Evolutionary conservation across 139 green algal species (phyloP), one percentile per base, ranked within the genome.

Genomic region (Raphidocelis subcapitata): DNA sequence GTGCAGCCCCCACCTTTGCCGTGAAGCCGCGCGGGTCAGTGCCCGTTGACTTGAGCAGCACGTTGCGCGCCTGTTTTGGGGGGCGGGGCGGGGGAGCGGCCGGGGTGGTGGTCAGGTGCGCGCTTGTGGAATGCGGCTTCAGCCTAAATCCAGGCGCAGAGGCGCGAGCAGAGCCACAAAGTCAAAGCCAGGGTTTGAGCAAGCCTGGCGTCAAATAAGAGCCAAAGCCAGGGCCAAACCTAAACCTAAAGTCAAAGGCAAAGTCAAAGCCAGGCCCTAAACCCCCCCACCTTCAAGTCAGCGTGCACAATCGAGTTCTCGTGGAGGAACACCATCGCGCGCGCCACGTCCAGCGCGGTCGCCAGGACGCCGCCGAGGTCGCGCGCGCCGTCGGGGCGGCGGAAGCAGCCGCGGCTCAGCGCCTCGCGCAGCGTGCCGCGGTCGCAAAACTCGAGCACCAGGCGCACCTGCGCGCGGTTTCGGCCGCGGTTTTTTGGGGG

Each of bases 371-470:
- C 61, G 10, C 28, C 46, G 52, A 81, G 56, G 56, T 82, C 66
- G 2, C 61, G 46, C n/a, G 12, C 10, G 29, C 74, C 74, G 23
- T 31, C n/a, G 5, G 41, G 41, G 41, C 41, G 41, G 41, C 41
- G 41, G 41, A 49, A 49, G 59, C 70, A 46, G 72, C 63, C 63
- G 18, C 20, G 23, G 35, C 49, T 49, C 16, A 78, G 72, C 37
- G 68, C 62, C 47, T 85, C 75, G 15, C 74, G 65, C 28, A 88
- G 41, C n/a, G 62, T 80, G 56, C 82, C 82, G 21, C 44, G 23
- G 52, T 88, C 79, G 67, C 79, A 86, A 54, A 64, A 75, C 67
- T 88, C 82, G 41, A 86, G 72, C 29, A 86, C 79, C 41, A 88
- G 64, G 3, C 76, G 73, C 60, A 83, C 76, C 77, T 87, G 55